phyloP scores from a whole-genome alignment of 768 basidiomycete genomes.

The Phallus indusiatus region DNA sequence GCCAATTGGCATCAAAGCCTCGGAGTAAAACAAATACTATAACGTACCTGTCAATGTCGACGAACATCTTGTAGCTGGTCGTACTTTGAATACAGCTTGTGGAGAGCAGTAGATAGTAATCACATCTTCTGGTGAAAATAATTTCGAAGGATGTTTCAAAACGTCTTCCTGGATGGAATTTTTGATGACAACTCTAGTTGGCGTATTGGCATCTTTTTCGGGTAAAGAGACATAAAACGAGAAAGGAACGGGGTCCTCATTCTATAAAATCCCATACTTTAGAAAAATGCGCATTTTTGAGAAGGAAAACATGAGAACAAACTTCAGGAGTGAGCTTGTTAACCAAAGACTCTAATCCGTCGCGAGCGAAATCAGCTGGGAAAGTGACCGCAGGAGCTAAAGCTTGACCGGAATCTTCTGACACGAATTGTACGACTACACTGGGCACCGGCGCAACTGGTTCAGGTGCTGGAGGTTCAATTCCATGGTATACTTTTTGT shows the following conservation, averaged over 20 bases:
- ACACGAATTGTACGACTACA: slow-evolving; percentile 87
- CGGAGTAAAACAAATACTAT: neutral
- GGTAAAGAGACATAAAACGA: slow-evolving; percentile 79
- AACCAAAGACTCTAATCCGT: slow-evolving; percentile 78
- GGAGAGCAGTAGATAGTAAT: slow-evolving; percentile 87
- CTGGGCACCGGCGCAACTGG: slow-evolving; percentile 39
- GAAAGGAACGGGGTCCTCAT: slow-evolving; percentile 88
- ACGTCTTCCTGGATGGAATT: slow-evolving; percentile 80
- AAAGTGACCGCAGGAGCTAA: slow-evolving; percentile 85
- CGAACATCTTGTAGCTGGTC: slow-evolving; percentile 90
- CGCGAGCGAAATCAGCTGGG: slow-evolving; percentile 77
- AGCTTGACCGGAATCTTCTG: slow-evolving; percentile 71
- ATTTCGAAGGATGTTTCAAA: slow-evolving; percentile 57
- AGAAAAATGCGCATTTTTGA: slow-evolving; percentile 1
- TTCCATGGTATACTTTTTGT: slow-evolving; percentile 70
- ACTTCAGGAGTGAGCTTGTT: slow-evolving; percentile 80
- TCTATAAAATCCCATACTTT: slow-evolving; percentile 26
- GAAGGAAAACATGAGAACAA: slow-evolving; percentile 16
- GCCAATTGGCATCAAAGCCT: neutral
- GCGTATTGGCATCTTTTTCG: slow-evolving; percentile 37
- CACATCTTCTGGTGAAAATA: slow-evolving; percentile 78
- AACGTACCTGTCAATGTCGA: slow-evolving; percentile 74
- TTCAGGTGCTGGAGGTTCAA: slow-evolving; percentile 27
- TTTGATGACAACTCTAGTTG: slow-evolving; percentile 74
- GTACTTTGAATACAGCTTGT: slow-evolving; percentile 89